Conservation (phyloP, 345 rosid genomes). For the Populus ilicifolia region DNA sequence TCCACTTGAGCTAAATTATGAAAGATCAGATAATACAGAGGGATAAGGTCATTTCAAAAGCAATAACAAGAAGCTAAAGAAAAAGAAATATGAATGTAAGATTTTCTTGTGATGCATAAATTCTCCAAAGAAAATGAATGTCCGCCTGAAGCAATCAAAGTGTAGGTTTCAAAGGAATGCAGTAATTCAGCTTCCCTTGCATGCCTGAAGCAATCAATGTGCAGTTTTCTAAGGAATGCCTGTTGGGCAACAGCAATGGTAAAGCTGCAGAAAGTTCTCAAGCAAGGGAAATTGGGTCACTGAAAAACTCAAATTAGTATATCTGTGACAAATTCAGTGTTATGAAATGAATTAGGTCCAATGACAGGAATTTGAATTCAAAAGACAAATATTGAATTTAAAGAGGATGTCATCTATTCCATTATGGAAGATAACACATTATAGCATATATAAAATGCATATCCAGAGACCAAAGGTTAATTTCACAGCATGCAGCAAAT, state of each 20-base stretch:
- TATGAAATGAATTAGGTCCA: neutral
- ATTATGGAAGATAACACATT: neutral
- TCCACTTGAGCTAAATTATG: neutral
- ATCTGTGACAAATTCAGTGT: neutral
- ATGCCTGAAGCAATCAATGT: neutral
- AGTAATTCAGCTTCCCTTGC: neutral
- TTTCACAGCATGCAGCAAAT: neutral
- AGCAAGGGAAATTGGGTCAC: neutral
- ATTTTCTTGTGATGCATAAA: neutral
- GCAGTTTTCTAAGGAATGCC: neutral
- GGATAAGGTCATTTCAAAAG: neutral
- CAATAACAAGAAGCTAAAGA: neutral
- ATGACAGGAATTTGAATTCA: neutral
- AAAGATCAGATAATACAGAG: neutral
- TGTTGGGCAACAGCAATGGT: neutral
- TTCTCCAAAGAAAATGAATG: neutral
- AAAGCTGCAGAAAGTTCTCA: conserved; percentile 2
- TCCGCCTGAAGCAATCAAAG: neutral
- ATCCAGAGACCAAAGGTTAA: neutral
- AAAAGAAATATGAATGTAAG: too few species aligned
- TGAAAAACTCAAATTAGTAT: neutral
- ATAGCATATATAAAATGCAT: neutral
- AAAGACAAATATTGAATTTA: neutral
- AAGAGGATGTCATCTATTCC: neutral
- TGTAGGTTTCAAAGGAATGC: neutral